These are phyloP conservation scores for Claviceps maximensis DNA, from an alignment of 2,329 filamentous ascomycete species.

Conservation along the genomic window DNA sequence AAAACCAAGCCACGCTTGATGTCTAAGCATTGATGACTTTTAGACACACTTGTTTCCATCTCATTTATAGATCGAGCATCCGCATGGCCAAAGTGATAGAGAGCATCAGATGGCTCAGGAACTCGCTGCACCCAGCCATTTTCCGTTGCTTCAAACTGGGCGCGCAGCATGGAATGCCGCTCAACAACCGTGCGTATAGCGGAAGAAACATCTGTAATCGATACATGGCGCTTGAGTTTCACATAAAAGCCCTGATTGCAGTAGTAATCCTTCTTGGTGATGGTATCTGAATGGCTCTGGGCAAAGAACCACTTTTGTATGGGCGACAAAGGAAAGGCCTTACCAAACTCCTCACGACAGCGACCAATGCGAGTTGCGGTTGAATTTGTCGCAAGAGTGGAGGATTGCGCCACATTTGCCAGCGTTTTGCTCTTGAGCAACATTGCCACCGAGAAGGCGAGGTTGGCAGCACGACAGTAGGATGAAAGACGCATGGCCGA, in stretches of 20 bases:
- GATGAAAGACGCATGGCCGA: slow-evolving; percentile 29
- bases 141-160: slow-evolving; percentile 1
- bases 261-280: not conserved
- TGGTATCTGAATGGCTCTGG: not conserved
- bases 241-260: slow-evolving; percentile 4
- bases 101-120: not conserved
- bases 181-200: slow-evolving; percentile 2
- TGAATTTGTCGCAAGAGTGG: not conserved
- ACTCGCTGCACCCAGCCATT: slow-evolving; percentile 5
- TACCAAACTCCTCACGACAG: not conserved
- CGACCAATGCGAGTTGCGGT: not conserved
- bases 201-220: not conserved
- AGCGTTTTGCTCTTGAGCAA: slow-evolving; percentile 1
- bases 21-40: slow-evolving; percentile 1
- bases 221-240: not conserved
- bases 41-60: not conserved
- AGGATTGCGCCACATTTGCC: not conserved
- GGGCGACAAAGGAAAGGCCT: slow-evolving; percentile 4
- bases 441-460: slow-evolving; percentile 17
- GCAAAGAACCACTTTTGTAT: slow-evolving; percentile 6
- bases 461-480: slow-evolving; percentile 17
- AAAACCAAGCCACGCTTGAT: slow-evolving; percentile 6
- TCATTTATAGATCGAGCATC: not conserved
- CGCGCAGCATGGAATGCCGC: slow-evolving; percentile 8
- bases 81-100: slow-evolving; percentile 2